Evolutionary conservation across 352 stramenopile genomes (phyloP).

Genomic region (Globisporangium lucens): DNA sequence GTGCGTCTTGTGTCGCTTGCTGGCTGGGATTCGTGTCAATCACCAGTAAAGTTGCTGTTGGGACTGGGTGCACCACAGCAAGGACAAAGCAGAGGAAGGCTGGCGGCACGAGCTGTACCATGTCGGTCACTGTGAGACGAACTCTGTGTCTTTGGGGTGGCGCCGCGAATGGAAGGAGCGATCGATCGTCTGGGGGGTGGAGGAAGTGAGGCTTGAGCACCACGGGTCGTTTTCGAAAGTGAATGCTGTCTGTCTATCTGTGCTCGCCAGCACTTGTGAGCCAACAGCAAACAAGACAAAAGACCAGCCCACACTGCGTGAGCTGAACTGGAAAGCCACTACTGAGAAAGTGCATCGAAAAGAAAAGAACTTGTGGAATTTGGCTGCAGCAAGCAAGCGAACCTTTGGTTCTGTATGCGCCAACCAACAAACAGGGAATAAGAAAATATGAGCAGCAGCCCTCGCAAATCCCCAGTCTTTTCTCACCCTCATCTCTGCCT

Average conservation of each 20-base stretch:
- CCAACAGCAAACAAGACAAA: neutral
- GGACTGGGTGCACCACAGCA: neutral
- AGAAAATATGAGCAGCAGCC: neutral
- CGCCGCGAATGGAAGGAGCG: no score
- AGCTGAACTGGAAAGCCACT: neutral
- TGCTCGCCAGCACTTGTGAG: no score
- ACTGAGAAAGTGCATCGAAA: neutral
- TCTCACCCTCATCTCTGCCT: no score
- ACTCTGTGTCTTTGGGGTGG: neutral
- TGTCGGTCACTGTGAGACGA: neutral
- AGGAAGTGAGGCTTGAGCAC: neutral
- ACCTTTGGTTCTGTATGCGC: neutral
- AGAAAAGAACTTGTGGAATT: neutral
- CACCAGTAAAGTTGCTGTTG: neutral
- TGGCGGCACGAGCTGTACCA: neutral
- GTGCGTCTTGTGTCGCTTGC: neutral
- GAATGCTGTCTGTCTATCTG: no score
- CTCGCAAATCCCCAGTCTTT: neutral
- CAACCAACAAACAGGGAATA: neutral
- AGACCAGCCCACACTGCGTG: neutral
- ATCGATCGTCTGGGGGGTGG: no score
- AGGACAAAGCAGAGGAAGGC: neutral
- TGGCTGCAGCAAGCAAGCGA: neutral
- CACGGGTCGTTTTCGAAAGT: neutral
- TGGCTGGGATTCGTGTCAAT: neutral